Evolutionary conservation across 116 monocot genomes (phyloP).

Genomic region (Iris pallida): DNA sequence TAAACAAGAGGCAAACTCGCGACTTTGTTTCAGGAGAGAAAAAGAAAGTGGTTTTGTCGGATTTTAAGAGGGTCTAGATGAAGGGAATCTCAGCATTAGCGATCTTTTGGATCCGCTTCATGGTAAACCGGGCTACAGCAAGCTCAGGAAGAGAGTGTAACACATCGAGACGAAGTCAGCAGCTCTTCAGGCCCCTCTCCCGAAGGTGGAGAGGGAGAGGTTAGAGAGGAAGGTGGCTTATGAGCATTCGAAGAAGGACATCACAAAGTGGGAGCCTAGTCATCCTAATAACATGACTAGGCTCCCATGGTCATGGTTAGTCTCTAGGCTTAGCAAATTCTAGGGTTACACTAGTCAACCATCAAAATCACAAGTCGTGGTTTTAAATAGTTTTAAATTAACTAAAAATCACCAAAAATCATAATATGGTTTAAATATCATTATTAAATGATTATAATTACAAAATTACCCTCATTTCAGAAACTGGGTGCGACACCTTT

Average conservation of each 20-base stretch:
- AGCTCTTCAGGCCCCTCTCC: conserved; percentile 57
- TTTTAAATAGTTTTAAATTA: too few species aligned
- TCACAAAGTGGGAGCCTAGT: conserved; percentile 91
- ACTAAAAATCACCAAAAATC: too few species aligned
- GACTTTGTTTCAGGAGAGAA: conserved; percentile 4
- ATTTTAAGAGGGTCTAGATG: conserved; percentile 16
- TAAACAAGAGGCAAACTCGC: too few species aligned
- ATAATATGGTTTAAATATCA: too few species aligned
- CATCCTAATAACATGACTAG: too few species aligned
- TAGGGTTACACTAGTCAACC: too few species aligned
- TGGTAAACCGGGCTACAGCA: conserved; percentile 66
- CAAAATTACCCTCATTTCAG: too few species aligned
- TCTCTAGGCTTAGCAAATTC: too few species aligned
- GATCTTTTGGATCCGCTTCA: conserved; percentile 82
- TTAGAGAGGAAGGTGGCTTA: conserved; percentile 80
- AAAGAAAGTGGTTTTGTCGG: conserved; percentile 29
- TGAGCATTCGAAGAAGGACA: conserved; percentile 71
- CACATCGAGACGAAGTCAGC: conserved; percentile 60
- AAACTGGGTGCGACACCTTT: too few species aligned
- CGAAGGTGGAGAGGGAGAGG: conserved; percentile 69
- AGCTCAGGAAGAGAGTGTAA: conserved; percentile 62
- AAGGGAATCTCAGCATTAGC: conserved; percentile 42
- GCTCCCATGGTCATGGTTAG: too few species aligned
- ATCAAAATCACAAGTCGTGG: too few species aligned
- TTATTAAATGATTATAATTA: too few species aligned